Percentiles rank a stretch among this genome's conserved stretches.
Conservation (phyloP, 2,329 filamentous ascomycete genomes). For the Fusarium multiceps region DNA sequence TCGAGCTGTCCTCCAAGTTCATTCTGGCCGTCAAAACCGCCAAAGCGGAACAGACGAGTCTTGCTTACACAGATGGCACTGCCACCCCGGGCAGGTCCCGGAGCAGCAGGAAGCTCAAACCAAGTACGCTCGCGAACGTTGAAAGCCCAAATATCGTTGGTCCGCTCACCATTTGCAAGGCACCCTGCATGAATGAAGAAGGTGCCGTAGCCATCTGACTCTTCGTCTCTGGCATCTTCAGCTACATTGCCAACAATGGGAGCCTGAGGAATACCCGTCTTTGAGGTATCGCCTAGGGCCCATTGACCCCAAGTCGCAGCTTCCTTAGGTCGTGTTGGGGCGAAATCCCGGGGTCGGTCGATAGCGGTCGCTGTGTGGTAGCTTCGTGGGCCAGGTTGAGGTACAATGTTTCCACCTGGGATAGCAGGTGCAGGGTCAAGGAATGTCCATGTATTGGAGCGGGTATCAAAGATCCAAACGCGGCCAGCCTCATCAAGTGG, state of each 20-base stretch:
- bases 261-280: slow-evolving; percentile 68
- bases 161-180: slow-evolving; percentile 69
- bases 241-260: slow-evolving; percentile 69
- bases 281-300: slow-evolving; percentile 65
- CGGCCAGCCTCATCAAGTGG: slow-evolving; percentile 79
- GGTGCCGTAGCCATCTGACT: slow-evolving; percentile 71
- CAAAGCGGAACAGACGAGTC: slow-evolving; percentile 79
- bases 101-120: slow-evolving; percentile 75
- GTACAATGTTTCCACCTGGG: slow-evolving; percentile 55
- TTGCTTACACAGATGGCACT: slow-evolving; percentile 72
- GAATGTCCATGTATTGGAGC: slow-evolving; percentile 70
- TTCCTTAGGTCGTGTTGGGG: slow-evolving; percentile 49
- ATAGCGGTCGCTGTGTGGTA: slow-evolving; percentile 73
- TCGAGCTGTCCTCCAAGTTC: slow-evolving; percentile 81
- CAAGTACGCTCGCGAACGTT: slow-evolving; percentile 72
- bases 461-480: slow-evolving; percentile 80
- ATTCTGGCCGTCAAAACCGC: slow-evolving; percentile 77
- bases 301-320: slow-evolving; percentile 65
- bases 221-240: slow-evolving; percentile 68
- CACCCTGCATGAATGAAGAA: slow-evolving; percentile 84
- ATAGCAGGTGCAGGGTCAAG: slow-evolving; percentile 66
- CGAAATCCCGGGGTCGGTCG: slow-evolving; percentile 66
- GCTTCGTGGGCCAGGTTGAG: slow-evolving; percentile 72
- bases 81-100: slow-evolving; percentile 74
- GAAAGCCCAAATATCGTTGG: slow-evolving; percentile 82